These are phyloP conservation scores for Teratosphaeria destructans DNA, from an alignment of 2,329 filamentous ascomycete genomes.

Conservation along the genomic window DNA sequence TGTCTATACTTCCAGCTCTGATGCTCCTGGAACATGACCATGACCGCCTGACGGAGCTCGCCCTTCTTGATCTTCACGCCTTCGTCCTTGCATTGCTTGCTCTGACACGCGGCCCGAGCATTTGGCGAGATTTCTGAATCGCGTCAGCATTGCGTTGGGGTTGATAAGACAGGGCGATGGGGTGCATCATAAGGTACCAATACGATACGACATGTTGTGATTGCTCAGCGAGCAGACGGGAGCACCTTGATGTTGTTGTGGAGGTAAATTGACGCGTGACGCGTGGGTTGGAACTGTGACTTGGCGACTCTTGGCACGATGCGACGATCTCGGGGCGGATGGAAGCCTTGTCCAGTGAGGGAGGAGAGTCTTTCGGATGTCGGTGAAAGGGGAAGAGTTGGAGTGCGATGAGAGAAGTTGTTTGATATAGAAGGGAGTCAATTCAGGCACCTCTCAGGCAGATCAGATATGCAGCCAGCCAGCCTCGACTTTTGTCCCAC, in stretches of 20 bases:
- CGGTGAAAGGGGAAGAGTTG: too few relatives aligned
- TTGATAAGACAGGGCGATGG: background rate
- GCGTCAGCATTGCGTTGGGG: background rate
- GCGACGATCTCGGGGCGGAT: background rate
- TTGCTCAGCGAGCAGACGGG: background rate
- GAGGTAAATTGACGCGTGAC: background rate
- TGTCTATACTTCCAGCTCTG: constrained; percentile 71
- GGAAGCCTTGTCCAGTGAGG: background rate
- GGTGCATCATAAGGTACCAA: constrained; percentile 10
- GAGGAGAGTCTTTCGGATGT: background rate
- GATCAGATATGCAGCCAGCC: background rate
- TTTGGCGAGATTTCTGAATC: constrained; percentile 57
- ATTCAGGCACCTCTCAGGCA: too few relatives aligned
- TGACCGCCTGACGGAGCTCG: constrained; percentile 65
- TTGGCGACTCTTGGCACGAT: background rate
- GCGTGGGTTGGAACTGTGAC: background rate
- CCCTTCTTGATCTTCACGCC: constrained; percentile 66
- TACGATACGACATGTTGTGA: constrained; percentile 16
- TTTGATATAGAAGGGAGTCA: background rate
- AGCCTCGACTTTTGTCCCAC: background rate
- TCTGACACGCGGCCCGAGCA: constrained; percentile 64
- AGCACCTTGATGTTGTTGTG: background rate
- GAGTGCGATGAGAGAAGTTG: background rate
- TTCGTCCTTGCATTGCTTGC: constrained; percentile 60
- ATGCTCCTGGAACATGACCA: constrained; percentile 52